Evolutionary conservation across 2,329 filamentous ascomycete species (phyloP).

Genomic region (Aciculosporium take): DNA sequence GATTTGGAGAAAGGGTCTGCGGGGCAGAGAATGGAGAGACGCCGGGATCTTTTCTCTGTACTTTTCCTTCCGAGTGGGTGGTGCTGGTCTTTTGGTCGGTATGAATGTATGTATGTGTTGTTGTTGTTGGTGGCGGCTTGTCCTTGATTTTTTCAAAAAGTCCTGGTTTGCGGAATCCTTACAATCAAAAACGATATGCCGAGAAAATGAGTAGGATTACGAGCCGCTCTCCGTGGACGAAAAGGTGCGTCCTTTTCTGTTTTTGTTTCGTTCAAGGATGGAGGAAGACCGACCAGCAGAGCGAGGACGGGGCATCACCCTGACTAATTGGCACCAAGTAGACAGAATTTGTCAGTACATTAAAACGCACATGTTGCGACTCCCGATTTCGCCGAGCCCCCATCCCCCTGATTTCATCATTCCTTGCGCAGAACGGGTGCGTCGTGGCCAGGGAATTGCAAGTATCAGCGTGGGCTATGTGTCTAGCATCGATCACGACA

Average conservation of each 20-base stretch:
- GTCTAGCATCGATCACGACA: slow-evolving; percentile 34
- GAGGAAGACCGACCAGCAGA: neutral
- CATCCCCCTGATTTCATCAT: neutral
- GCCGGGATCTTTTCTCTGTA: neutral
- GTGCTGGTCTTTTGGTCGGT: neutral
- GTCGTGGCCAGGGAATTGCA: too few species aligned
- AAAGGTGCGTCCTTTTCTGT: neutral
- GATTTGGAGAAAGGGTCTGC: neutral
- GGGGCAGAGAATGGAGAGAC: neutral
- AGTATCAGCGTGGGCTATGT: slow-evolving; percentile 14
- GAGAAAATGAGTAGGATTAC: neutral
- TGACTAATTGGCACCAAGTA: neutral
- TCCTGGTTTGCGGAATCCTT: too few species aligned
- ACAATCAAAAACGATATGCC: neutral
- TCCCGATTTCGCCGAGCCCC: neutral
- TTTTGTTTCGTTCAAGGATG: too few species aligned
- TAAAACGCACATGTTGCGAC: slow-evolving; percentile 4
- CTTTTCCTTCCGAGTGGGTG: neutral
- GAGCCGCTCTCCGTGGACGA: neutral
- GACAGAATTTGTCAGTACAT: neutral
- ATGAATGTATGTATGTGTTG: neutral
- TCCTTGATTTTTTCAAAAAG: too few species aligned
- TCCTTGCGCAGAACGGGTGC: neutral
- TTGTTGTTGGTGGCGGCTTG: neutral
- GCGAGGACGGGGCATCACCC: neutral